Evolutionary conservation across 805 yeast genomes (phyloP).

Genomic region (Ogataea henricii): DNA sequence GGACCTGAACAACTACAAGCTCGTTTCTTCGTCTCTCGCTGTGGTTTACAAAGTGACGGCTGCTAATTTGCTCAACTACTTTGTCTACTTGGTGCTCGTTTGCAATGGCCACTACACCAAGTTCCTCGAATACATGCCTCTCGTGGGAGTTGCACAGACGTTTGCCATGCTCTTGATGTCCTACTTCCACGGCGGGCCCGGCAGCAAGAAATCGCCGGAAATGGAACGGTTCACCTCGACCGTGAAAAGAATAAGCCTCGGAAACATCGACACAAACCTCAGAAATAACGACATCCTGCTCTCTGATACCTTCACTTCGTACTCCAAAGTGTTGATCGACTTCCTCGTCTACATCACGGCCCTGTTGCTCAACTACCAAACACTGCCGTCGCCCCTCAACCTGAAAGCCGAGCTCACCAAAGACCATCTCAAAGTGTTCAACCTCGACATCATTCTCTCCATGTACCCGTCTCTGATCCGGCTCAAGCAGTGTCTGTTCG

Average conservation of each 20-base stretch:
- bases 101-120: slow-evolving; percentile 28
- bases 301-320: slow-evolving; percentile 84
- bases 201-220: slow-evolving; percentile 27
- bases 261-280: slow-evolving; percentile 58
- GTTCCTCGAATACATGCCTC: slow-evolving; percentile 39
- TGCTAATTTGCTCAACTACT: slow-evolving; percentile 31
- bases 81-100: slow-evolving; percentile 30
- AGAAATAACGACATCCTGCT: slow-evolving; percentile 80
- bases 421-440: slow-evolving; percentile 31
- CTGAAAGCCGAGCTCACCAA: slow-evolving; percentile 31
- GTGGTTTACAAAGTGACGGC: slow-evolving; percentile 25
- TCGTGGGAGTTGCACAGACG: slow-evolving; percentile 38
- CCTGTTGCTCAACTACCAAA: slow-evolving; percentile 39
- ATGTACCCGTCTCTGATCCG: slow-evolving; percentile 72
- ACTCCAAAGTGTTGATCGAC: slow-evolving; percentile 75
- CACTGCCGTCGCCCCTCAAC: slow-evolving; percentile 32
- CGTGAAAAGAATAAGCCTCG: slow-evolving; percentile 53
- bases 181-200: slow-evolving; percentile 22
- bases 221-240: slow-evolving; percentile 52
- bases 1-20: slow-evolving; percentile 21
- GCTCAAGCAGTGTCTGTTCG: slow-evolving; percentile 78
- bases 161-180: slow-evolving; percentile 41
- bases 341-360: slow-evolving; percentile 57
- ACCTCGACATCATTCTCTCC: slow-evolving; percentile 34
- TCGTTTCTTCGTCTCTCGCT: slow-evolving; percentile 20